A percentile compares a stretch with the other conserved stretches of the same genome.
phyloP scores from a whole-genome alignment of 768 basidiomycete species.

The Russula griseocarnosa region DNA sequence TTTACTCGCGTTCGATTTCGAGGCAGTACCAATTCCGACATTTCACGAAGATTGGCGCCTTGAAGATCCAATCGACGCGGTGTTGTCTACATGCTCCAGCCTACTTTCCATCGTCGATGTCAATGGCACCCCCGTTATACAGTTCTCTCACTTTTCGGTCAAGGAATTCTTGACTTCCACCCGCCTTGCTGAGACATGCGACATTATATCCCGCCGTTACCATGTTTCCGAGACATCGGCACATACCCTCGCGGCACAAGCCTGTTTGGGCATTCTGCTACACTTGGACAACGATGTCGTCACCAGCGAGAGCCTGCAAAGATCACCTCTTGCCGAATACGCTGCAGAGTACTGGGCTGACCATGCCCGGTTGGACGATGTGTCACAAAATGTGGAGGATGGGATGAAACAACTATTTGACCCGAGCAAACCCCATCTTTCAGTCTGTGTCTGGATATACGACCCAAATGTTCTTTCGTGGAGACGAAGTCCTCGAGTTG shows the following conservation, averaged over 20 bases:
- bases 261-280: not conserved
- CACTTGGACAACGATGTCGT: not conserved
- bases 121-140: not conserved
- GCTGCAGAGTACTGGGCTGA: not conserved
- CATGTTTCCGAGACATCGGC: not conserved
- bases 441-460: not conserved
- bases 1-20: not conserved
- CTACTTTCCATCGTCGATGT: not conserved
- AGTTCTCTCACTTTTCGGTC: not conserved
- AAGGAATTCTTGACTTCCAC: not conserved
- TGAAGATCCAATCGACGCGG: not conserved
- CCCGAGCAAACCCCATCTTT: not conserved
- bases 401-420: not conserved
- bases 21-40: not conserved
- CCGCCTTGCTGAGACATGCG: not conserved
- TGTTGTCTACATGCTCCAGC: not conserved
- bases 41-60: not conserved
- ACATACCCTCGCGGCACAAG: not conserved
- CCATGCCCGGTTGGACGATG: not conserved
- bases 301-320: not conserved
- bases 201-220: not conserved
- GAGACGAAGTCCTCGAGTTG: constrained; percentile 44
- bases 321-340: not conserved
- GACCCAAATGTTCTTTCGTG: not conserved
- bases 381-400: not conserved